Base-by-base conservation (phyloP, 1,139 yeast species). In the Suhomyces bokatorum region DNA sequence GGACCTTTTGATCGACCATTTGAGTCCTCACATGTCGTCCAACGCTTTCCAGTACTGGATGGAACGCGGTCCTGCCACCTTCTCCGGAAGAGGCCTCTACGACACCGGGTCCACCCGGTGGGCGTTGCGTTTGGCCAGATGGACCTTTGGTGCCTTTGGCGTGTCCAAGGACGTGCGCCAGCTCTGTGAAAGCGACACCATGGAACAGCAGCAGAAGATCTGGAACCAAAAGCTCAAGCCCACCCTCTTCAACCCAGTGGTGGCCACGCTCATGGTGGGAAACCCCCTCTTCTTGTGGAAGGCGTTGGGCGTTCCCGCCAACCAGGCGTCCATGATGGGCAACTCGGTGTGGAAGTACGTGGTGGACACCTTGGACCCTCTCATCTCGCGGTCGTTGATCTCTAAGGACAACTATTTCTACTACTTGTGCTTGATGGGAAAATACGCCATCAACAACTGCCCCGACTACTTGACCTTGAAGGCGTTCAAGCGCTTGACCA, bases 31-130 rank as follows among this genome's bases (percentile, higher is more conserved):
- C 57, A 69, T 87, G 69, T 85, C 95, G 2, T 85, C 95, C 10
- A 81, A 85, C 56, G 87, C 93, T 2, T 78, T 87, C 64, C 95
- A 87, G 67, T 87, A 80, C 64, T 87, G 96, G 96, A 72, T 77
- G 67, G 75, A 73, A 36, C 78, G 76, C 53, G 91, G 90, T 22
- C 70, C 70, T 31, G 69, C 69, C 46, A 74, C 89, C 1, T 87
- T 87, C 58, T 65, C 70, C 12, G 84, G 86, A 5, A 68, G 61
- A 36, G 95, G 95, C 16, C 69, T 87, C 40, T 81, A 81, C 56
- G 89, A 87, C 57, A 86, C 95, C 6, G 96, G 96, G 0, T 85
- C 88, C 28, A 85, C 95, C 1, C 77, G 93, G 62, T 87, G 95
- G 95, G 95, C 95, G 0, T 69, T 87, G 45, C 75, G 91, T 56